phyloP scores from a whole-genome alignment of 371 early-diverging fungal genomes.

The Apophysomyces ossiformis region DNA sequence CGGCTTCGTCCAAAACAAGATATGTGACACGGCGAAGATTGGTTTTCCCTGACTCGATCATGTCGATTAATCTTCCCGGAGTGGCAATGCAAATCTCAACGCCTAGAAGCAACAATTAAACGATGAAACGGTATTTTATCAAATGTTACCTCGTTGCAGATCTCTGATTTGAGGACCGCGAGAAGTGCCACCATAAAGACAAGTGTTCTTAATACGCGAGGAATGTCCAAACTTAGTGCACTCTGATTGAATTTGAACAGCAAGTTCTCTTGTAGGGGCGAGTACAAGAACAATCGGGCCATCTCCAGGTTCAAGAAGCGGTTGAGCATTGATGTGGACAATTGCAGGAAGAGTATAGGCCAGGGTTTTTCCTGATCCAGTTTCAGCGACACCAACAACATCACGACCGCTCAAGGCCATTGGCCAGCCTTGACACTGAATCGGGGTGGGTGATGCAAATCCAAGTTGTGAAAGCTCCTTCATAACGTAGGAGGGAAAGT shows the following conservation, averaged over 20 bases:
- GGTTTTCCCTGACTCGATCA: constrained; percentile 88
- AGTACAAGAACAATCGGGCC: constrained; percentile 96
- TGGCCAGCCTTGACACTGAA: constrained; percentile 99
- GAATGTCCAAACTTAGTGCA: constrained; percentile 89
- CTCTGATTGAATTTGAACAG: constrained; percentile 94
- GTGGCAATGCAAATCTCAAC: constrained; percentile 99
- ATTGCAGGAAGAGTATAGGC: constrained; percentile 97
- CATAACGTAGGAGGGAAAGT: constrained; percentile 86
- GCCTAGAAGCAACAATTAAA: constrained; percentile 34
- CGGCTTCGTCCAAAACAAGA: constrained; percentile 98
- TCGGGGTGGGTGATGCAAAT: constrained; percentile 93
- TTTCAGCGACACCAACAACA: constrained; percentile 98
- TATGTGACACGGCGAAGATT: constrained; percentile 97
- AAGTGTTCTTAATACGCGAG: constrained; percentile 91
- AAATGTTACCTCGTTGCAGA: constrained; percentile 62
- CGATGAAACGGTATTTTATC: neutral
- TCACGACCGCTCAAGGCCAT: constrained; percentile 98
- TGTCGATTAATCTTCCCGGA: constrained; percentile 99
- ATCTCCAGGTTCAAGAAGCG: constrained; percentile 92
- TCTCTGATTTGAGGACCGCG: constrained; percentile 95
- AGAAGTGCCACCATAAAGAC: constrained; percentile 97
- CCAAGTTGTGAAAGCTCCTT: constrained; percentile 84
- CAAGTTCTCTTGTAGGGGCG: constrained; percentile 95
- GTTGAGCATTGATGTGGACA: constrained; percentile 98
- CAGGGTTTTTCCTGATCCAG: constrained; percentile 99